These are phyloP conservation scores for Claviceps paspali DNA, from an alignment of 2,329 filamentous ascomycete genomes.

Conservation along the genomic window DNA sequence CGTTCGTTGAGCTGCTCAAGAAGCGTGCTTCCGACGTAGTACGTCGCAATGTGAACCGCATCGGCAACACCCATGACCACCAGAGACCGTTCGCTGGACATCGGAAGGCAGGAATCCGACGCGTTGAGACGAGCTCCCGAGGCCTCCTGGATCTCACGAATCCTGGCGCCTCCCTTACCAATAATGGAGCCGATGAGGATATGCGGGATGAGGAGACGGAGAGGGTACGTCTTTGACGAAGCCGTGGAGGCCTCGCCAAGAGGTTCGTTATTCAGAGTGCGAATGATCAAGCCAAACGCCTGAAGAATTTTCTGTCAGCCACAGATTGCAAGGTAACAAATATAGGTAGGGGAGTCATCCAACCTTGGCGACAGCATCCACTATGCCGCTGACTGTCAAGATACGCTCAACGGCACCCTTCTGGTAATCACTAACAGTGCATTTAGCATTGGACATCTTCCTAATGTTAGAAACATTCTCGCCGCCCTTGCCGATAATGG, in stretches of 20 bases:
- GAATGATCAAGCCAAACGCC: constrained; percentile 96
- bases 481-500: constrained; percentile 94
- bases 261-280: constrained; percentile 93
- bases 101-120: constrained; percentile 82
- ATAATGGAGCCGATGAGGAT: constrained; percentile 98
- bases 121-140: constrained; percentile 94
- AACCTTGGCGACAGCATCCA: constrained; percentile 95
- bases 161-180: constrained; percentile 87
- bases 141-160: constrained; percentile 95
- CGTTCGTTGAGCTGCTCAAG: constrained; percentile 94
- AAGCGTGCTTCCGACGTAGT: constrained; percentile 96
- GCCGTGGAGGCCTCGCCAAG: constrained; percentile 76
- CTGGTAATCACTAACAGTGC: constrained; percentile 96
- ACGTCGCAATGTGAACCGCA: constrained; percentile 95
- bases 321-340: not conserved
- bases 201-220: constrained; percentile 88
- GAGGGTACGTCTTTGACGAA: constrained; percentile 92
- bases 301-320: constrained; percentile 23
- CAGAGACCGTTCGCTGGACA: constrained; percentile 93
- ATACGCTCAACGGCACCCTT: constrained; percentile 96
- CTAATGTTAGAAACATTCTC: constrained; percentile 98
- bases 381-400: constrained; percentile 87
- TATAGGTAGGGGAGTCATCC: constrained; percentile 9
- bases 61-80: constrained; percentile 96
- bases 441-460: constrained; percentile 89